Base-by-base conservation (phyloP, 2,329 filamentous ascomycete genomes). In the Ilyonectria destructans region DNA sequence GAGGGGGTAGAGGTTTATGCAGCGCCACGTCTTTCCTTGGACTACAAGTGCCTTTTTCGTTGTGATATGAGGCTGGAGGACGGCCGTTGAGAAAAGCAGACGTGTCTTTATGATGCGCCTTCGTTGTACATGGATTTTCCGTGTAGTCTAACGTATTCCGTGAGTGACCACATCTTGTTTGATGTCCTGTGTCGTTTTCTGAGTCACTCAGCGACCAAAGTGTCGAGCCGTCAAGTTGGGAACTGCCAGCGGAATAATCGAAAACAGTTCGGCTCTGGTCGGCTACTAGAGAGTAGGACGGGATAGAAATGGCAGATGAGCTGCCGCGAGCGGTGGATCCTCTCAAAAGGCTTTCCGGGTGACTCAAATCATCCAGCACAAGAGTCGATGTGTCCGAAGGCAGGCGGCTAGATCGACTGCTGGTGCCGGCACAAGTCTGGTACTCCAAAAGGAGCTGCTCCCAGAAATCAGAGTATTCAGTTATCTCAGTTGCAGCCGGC, bases 301-400 rank as follows among this genome's bases (percentile, higher is more conserved):
- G 45, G 45, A 48, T 48, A 48, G 45, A 48, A 48, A 48, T 48
- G 19, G 45, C 19, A 48, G 45, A 48, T 48, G 19, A 48, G 45
- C 45, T 48, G 19, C 23, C 19, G 19, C 19, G 19, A 48, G 45
- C 19, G 19, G 45, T 48, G 19, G 19, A 48, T 48, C 19, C 45
- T 48, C 45, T 48, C 19, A 48, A 48, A 48, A 48, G 45, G 45
- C 19, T 48, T 23, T 23, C 45, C 8, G 19, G 45, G 45, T 23
- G 45, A 48, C 19, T 48, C 19, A 48, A 48, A 23, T 48, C 19
- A 48, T 48, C 19, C 19, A 48, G 45, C 45, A 48, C 7, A 48
- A 48, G 19, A 48, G 45, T 48, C 7, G 19, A 23, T 48, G 8
- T 23, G 8, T 48, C 8, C 19, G 19, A 48, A 48, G 45, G 19